A percentile compares a stretch with the other conserved stretches of the same genome.
These are phyloP conservation scores for Fusarium irregulare DNA, from an alignment of 2,329 filamentous ascomycete genomes.

Conservation along the genomic window DNA sequence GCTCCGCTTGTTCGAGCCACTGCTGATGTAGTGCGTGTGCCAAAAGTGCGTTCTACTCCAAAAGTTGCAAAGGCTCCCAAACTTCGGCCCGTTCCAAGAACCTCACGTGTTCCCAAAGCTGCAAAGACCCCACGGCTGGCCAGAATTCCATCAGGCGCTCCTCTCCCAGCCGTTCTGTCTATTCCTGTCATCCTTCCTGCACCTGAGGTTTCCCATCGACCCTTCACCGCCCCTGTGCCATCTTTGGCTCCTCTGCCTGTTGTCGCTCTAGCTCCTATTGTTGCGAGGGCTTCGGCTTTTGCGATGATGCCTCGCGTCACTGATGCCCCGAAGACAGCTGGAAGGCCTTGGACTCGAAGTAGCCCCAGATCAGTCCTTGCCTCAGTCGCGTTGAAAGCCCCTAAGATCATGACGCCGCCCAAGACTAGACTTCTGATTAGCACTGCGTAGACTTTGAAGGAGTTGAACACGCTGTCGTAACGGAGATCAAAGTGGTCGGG, in stretches of 20 bases:
- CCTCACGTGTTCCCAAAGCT: not conserved
- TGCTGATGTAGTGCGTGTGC: conserved; percentile 1
- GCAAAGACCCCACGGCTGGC: not conserved
- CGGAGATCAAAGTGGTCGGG: not conserved
- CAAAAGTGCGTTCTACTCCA: conserved; percentile 13
- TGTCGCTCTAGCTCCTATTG: conserved; percentile 23
- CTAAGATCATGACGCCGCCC: not conserved
- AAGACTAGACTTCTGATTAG: not conserved
- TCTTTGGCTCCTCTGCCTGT: conserved; percentile 22
- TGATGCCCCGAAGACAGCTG: conserved; percentile 4
- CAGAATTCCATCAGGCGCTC: not conserved
- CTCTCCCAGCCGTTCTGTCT: conserved; percentile 1
- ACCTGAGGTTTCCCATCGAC: conserved; percentile 12
- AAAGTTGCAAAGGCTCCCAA: not conserved
- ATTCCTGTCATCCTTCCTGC: conserved; percentile 3
- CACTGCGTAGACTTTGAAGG: not conserved
- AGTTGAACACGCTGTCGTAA: not conserved
- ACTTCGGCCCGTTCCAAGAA: not conserved
- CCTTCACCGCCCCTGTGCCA: conserved; percentile 19
- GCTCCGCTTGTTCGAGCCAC: conserved; percentile 9
- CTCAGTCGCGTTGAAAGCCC: conserved; percentile 1
- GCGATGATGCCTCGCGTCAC: conserved; percentile 12
- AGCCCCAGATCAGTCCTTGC: conserved; percentile 14
- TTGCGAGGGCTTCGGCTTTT: conserved; percentile 12
- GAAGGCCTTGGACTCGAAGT: conserved; percentile 8